Evolutionary conservation across 23 red algal genomes (phyloP).

Genomic region (Chondrus crispus): DNA sequence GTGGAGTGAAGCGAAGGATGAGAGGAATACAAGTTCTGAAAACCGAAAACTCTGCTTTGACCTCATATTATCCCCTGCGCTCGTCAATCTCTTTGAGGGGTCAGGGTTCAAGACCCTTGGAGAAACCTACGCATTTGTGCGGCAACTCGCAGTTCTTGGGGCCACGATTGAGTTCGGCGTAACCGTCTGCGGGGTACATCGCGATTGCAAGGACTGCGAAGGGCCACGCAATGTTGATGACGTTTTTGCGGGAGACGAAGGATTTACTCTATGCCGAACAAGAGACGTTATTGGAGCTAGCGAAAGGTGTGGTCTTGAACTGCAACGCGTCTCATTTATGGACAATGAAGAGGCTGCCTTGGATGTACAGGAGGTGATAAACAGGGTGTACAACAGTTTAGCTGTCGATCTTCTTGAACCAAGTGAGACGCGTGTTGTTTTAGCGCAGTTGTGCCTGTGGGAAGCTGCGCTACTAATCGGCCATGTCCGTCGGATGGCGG

Average conservation of each 20-base stretch:
- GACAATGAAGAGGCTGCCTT: conserved; percentile 53
- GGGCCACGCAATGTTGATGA: neutral
- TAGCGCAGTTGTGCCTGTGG: conserved; percentile 60
- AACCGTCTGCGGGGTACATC: conserved; percentile 34
- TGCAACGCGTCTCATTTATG: conserved; percentile 52
- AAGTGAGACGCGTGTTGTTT: conserved; percentile 27
- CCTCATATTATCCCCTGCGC: conserved; percentile 34
- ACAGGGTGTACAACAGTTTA: conserved; percentile 32
- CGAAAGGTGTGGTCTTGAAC: conserved; percentile 9
- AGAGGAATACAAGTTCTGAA: neutral
- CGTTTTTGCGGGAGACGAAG: conserved; percentile 52
- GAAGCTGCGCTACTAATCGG: conserved; percentile 51
- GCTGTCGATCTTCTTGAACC: conserved; percentile 46
- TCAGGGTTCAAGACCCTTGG: conserved; percentile 39
- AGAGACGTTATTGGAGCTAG: conserved; percentile 34
- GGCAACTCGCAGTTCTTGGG: conserved; percentile 6
- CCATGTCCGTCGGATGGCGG: conserved; percentile 43
- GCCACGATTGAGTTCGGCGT: conserved; percentile 44
- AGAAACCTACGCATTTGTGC: conserved; percentile 1
- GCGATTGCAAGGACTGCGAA: no score
- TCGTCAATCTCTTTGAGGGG: conserved; percentile 30
- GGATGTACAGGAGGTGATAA: conserved; percentile 44
- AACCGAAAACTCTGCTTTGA: neutral
- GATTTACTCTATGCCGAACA: conserved; percentile 38
- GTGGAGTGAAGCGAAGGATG: neutral